phyloP scores from a whole-genome alignment of 2,329 filamentous ascomycete species.

The Mycosphaerelloides madeirae region DNA sequence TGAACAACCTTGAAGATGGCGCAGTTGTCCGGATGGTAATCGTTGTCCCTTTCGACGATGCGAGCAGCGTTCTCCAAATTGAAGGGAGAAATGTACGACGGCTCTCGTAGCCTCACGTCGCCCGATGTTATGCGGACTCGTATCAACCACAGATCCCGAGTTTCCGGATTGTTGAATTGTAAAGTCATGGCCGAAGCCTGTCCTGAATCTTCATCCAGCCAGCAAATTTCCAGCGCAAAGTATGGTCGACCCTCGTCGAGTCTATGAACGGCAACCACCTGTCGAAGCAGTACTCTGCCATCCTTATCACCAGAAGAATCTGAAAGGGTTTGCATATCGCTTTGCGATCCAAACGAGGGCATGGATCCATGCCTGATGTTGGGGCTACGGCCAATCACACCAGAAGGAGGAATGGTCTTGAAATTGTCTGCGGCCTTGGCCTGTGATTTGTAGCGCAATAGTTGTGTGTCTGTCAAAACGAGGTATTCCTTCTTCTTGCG shows the following conservation, averaged over 20 bases:
- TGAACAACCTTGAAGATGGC: constrained; percentile 66
- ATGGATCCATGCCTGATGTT: constrained; percentile 53
- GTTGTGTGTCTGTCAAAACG: constrained; percentile 64
- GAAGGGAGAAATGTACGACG: constrained; percentile 51
- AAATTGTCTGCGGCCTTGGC: constrained; percentile 62
- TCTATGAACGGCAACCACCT: constrained; percentile 63
- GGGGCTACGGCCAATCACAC: constrained; percentile 37
- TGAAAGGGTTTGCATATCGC: constrained; percentile 55
- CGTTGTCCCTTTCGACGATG: constrained; percentile 59
- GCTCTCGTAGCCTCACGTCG: constrained; percentile 49
- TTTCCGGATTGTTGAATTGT: constrained; percentile 59
- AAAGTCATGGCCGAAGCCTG: constrained; percentile 60
- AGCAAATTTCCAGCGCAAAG: constrained; percentile 63
- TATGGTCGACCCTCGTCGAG: constrained; percentile 63
- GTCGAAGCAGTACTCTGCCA: constrained; percentile 56
- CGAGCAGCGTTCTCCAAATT: constrained; percentile 60
- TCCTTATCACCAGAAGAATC: constrained; percentile 51
- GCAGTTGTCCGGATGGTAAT: constrained; percentile 65
- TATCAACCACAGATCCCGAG: constrained; percentile 61
- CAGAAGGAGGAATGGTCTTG: constrained; percentile 37
- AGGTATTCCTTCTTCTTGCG: constrained; percentile 69
- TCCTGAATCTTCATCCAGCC: constrained; percentile 60
- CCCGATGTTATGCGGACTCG: constrained; percentile 58
- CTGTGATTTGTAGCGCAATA: constrained; percentile 65
- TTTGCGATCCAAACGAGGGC: constrained; percentile 56